Percentiles rank a stretch among this genome's conserved stretches.
These are phyloP conservation scores for Boletus rex-veris DNA, from an alignment of 768 basidiomycete genomes.

Conservation along the genomic window DNA sequence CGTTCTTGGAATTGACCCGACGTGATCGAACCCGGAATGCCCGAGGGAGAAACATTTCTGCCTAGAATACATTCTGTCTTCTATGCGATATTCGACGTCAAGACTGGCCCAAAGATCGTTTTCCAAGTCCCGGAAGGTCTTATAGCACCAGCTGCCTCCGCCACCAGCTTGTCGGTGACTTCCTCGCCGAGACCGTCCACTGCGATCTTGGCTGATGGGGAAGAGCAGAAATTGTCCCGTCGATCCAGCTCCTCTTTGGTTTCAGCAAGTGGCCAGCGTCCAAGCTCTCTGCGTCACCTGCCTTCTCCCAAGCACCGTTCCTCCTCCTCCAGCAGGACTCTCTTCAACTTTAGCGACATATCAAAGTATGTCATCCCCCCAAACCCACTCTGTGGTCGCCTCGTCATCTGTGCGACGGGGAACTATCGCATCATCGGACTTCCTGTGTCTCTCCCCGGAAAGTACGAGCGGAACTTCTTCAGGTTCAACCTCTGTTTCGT, in stretches of 20 bases:
- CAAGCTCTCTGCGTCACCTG: constrained; percentile 40
- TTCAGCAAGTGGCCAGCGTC: constrained; percentile 45
- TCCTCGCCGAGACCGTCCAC: constrained; percentile 36
- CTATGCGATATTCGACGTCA: constrained; percentile 88
- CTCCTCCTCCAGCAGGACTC: constrained; percentile 45
- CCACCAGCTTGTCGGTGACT: constrained; percentile 27
- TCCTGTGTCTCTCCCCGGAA: constrained; percentile 74
- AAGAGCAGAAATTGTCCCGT: constrained; percentile 41
- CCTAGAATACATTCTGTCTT: constrained; percentile 85
- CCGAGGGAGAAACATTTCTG: constrained; percentile 65
- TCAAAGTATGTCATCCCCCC: constrained; percentile 94
- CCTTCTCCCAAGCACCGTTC: constrained; percentile 47
- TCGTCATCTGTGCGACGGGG: constrained; percentile 82
- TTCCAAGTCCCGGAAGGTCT: constrained; percentile 94
- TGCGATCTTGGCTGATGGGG: constrained; percentile 29
- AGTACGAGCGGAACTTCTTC: constrained; percentile 85
- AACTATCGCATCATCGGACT: constrained; percentile 89
- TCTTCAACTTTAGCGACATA: constrained; percentile 90
- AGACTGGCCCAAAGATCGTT: constrained; percentile 83
- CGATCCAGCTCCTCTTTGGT: constrained; percentile 51
- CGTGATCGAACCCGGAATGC: constrained; percentile 27
- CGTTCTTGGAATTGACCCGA: too few species aligned
- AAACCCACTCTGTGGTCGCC: constrained; percentile 77
- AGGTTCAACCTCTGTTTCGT: constrained; percentile 96
- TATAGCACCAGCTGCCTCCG: constrained; percentile 48